Evolutionary conservation across 441 rosid species (phyloP), one percentile per base, ranked within the genome.

Genomic region (Adansonia grandidieri): DNA sequence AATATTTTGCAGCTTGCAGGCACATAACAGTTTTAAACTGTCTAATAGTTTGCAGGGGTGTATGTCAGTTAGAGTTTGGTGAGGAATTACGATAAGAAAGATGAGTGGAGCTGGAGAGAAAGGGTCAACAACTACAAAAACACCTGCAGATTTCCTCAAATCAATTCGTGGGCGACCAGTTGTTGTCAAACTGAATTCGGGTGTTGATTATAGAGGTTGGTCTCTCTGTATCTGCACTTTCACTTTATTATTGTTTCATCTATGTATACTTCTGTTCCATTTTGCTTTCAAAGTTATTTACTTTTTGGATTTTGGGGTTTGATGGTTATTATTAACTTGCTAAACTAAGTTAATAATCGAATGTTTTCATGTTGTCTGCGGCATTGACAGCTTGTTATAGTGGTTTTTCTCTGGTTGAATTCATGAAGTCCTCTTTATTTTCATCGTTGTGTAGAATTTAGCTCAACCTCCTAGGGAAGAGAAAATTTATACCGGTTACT

Each of bases 81-180:
- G 22, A n/a, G 14, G 51, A 50, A 50, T 70, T 24, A 50, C 74
- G 3, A 10, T 9, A 37, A 37, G 64, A 37, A 76, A 65, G 85
- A 88, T 91, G 94, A 91, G 95, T 20, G 87, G 86, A 53, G 88
- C 88, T 28, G 97, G 88, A 82, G 98, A 93, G 80, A 94, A 91
- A 84, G 96, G 85, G 4, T 86, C 92, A 40, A 66, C 87, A n/a
- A 86, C 90, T 24, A 88, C 97, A 0, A 96, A 96, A 82, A 94
- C 98, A 15, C 99, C 99, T 0, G 93, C 96, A 1, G 99, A 96
- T 86, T 96, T 96, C 82, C 95, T 96, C 83, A 96, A 96, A 76
- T 96, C 99, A 0, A 96, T 96, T 37, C 97, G 98, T 1, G 99
- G 99, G 24, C 87, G 95, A 28, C 98, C 98, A 0, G 98, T 96